Base-by-base conservation (phyloP, 768 basidiomycete species). In the Kwoniella europaea region DNA sequence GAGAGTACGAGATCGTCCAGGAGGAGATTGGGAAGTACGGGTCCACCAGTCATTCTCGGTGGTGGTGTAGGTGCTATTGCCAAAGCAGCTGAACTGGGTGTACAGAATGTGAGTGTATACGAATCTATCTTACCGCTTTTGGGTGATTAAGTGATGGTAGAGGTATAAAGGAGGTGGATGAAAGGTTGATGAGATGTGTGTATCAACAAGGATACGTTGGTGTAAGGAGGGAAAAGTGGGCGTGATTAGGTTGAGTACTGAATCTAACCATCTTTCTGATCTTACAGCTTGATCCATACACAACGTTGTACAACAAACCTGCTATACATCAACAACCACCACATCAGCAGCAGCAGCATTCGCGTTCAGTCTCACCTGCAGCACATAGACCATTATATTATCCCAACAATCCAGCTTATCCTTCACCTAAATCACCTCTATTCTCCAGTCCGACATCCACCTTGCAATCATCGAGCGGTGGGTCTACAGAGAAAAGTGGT, bases 1-100 rank as follows among this genome's bases (percentile, higher is more conserved):
- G 60, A 65, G 63, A 63, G 46, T 15, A 64, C 60, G 52, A 27
- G 68, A 52, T 64, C 63, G 1, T 70, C 68, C 1, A 71, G 74
- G 27, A 53, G 74, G 50, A 67, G 69, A 55, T 43, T 66, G 52
- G 74, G 71, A 27, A 76, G 74, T 50, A 65, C 63, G 10, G 71
- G 71, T 13, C 69, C 74, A 15, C 63, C 68, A 15, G 72, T 76
- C 20, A 46, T 73, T 16, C 63, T 76, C 3, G 74, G 74, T 20
- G 74, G 74, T 18, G 74, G 74, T 20, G 74, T 69, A 15, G 74
- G 74, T 16, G 66, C 66, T 9, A 46, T 75, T 29, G 74, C 70
- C 5, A 68, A 67, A 60, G 65, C 63, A 35, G 41, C 63, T 35
- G 69, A 65, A 24, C 46, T 66, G 27, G 58, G 55, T 44, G 35